Conservation (phyloP, 805 yeast genomes). For the Candida corydali region DNA sequence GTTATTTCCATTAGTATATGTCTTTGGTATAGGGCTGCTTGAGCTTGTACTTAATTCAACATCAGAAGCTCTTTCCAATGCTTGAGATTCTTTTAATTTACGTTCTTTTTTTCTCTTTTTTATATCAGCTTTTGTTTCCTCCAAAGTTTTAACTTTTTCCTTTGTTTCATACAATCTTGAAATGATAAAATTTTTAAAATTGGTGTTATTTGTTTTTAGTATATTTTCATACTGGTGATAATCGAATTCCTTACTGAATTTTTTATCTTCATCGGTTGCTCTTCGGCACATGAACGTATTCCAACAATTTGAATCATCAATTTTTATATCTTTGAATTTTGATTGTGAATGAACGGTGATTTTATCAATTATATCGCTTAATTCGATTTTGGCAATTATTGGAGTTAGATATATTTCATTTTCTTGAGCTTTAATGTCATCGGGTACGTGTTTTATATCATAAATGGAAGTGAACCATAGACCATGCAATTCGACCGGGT, state of each 20-base stretch:
- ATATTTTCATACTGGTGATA: constrained; percentile 28
- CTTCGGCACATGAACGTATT: constrained; percentile 37
- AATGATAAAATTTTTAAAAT: constrained; percentile 26
- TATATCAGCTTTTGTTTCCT: constrained; percentile 1
- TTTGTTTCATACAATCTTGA: constrained; percentile 9
- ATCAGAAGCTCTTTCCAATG: background rate
- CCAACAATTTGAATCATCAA: constrained; percentile 31
- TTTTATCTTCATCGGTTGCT: constrained; percentile 35
- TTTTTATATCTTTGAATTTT: constrained; percentile 26
- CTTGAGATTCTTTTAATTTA: constrained; percentile 5
- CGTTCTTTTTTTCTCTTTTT: constrained; percentile 7
- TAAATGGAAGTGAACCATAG: constrained; percentile 41
- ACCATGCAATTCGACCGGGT: constrained; percentile 45
- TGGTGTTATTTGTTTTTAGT: constrained; percentile 21
- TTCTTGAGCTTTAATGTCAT: background rate
- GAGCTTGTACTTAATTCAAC: constrained; percentile 1
- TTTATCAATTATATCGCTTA: constrained; percentile 39
- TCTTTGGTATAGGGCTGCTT: background rate
- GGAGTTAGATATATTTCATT: constrained; percentile 58
- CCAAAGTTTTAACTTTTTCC: background rate
- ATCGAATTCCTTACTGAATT: constrained; percentile 34
- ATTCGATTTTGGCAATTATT: constrained; percentile 38
- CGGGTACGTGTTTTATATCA: constrained; percentile 28
- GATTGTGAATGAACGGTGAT: constrained; percentile 41
- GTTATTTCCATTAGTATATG: background rate